Base-by-base conservation (phyloP, 495 filamentous ascomycete species). In the Umbilicaria muhlenbergii region DNA sequence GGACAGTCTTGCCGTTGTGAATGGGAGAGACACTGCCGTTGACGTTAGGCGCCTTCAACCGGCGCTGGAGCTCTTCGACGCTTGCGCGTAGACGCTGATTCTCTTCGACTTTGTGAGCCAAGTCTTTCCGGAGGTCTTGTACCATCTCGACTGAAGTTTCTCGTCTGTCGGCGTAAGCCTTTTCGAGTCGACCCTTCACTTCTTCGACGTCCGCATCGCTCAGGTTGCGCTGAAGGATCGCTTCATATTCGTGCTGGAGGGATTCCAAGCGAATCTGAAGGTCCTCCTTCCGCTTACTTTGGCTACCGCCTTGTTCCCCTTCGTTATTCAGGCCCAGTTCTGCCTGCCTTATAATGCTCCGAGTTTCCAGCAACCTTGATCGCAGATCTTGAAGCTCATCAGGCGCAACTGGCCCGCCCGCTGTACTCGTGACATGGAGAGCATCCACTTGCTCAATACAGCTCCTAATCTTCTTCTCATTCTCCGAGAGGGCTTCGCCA, bases 331-430 rank as follows among this genome's bases (percentile, higher is more conserved):
- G 66, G 12, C 82, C 82, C 28, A 94, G 69, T 59, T 98, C 91
- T 14, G 86, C 85, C 64, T 94, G 91, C 38, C 89, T 80, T 47
- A 95, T 80, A 44, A 95, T 82, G 10, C 86, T 86, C 63, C 94
- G 89, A 0, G 82, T 83, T 59, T 96, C 87, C 28, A 92, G 55
- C 28, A 98, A 65, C 58, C 75, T 81, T 14, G 80, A 67, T 43
- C 81, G 78, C 19, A 98, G 68, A 32, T 81, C 77, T 52, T 77
- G 63, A 34, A 95, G 65, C 45, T 86, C 84, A 45, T 92, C 86
- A 2, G 85, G 80, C 2, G 84, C 76, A 49, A 95, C 77, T 3
- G 69, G 71, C 49, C 92, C 84, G 16, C 88, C 87, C 2, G 72
- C 68, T 8, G 77, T 71, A 61, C 78, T 81, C 55, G 81, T 71